A percentile compares a stretch with the other conserved stretches of the same genome.
Conservation (phyloP, 2,329 filamentous ascomycete genomes). For the Aspergillus pseudoviridinutans region DNA sequence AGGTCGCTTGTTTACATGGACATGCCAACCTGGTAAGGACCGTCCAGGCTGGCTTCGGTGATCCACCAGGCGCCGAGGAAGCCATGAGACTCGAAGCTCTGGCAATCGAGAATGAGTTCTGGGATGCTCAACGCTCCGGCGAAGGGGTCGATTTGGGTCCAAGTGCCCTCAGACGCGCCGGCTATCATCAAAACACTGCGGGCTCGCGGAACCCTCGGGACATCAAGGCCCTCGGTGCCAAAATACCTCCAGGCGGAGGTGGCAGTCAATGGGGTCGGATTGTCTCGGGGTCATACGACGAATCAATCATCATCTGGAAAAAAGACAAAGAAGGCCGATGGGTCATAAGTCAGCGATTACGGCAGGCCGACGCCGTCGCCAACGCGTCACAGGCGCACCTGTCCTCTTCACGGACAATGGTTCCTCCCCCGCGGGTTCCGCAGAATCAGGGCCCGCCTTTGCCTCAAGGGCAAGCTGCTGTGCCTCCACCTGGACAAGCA, state of each 20-base stretch:
- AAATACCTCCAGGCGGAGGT: conserved; percentile 84
- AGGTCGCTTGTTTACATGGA: conserved; percentile 80
- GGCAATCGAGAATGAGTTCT: conserved; percentile 69
- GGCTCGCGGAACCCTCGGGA: conserved; percentile 72
- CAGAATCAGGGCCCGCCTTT: conserved; percentile 9
- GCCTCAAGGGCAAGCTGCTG: conserved; percentile 9
- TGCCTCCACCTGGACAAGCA: neutral
- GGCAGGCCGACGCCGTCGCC: conserved; percentile 55
- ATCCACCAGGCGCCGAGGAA: conserved; percentile 73
- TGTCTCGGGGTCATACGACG: conserved; percentile 93
- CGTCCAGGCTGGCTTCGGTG: conserved; percentile 90
- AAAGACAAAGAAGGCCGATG: conserved; percentile 80
- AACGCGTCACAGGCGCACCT: conserved; percentile 24
- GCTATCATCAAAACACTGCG: conserved; percentile 55
- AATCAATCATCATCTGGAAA: conserved; percentile 93
- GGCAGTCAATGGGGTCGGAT: conserved; percentile 90
- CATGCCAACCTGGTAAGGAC: conserved; percentile 86
- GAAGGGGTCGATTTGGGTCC: conserved; percentile 32
- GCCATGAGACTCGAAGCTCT: conserved; percentile 71
- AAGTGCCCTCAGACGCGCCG: conserved; percentile 50
- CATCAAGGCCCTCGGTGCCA: conserved; percentile 72
- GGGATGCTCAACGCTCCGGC: conserved; percentile 52
- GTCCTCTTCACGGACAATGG: neutral
- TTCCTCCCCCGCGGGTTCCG: conserved; percentile 2
- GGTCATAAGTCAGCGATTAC: conserved; percentile 70